Base-by-base conservation (phyloP, 2,329 filamentous ascomycete genomes). In the Trichoderma sp. region DNA sequence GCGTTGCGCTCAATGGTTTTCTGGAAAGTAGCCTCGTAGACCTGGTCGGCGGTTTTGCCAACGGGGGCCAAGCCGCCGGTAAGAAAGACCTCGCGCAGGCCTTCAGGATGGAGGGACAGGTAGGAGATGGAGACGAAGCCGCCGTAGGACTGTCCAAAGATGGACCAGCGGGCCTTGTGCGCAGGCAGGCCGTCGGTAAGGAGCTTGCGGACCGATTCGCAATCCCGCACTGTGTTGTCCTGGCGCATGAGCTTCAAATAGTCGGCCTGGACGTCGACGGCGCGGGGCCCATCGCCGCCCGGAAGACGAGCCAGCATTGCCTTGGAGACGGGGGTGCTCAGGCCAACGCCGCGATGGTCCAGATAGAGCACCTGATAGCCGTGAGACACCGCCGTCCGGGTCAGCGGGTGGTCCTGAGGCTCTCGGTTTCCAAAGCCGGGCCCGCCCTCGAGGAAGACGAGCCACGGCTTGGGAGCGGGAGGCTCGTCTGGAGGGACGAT, bases 111-210 rank as follows among this genome's bases (percentile, higher is more conserved):
- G 77, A 92, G 89, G 2, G 91, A 96, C 18, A 98, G 86, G 78
- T 97, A 98, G 8, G 91, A 95, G 39, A 93, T 83, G 59, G 85
- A 86, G 76, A 94, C 92, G 79, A 97, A 97, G 1, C 95, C 95
- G 49, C 95, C 95, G 78, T 97, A 98, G 18, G 91, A 94, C 81
- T 97, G 95, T 10, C 95, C 95, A 71, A 97, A 90, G 34, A 96
- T 86, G 69, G 89, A 91, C 95, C 94, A 97, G 77, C 90, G 89
- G 77, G 89, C 87, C 76, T 91, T 89, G 59, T 90, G 87, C 26
- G 86, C 82, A 0, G 91, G 89, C 74, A 89, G 91, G 63, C 89
- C 87, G 5, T 84, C 82, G 0, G 91, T 96, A 66, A 98, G 83
- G 49, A 86, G 90, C 74, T 89, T 86, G 5, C 95, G 88, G 37